phyloP scores from a whole-genome alignment of 257 asterid genomes.

The Agastache rugosa region DNA sequence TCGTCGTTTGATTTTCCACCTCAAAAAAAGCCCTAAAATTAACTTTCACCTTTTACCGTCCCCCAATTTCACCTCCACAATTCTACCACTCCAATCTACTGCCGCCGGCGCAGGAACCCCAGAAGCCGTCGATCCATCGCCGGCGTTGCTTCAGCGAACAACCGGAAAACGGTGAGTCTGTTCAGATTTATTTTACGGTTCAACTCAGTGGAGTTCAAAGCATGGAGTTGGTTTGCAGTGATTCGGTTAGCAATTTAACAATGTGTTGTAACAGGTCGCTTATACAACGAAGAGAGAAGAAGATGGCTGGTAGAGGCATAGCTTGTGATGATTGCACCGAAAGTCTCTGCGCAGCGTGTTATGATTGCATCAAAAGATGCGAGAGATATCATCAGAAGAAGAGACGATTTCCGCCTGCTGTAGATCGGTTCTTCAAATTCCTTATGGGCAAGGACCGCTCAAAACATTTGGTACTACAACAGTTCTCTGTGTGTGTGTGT shows the following conservation, averaged over 20 bases:
- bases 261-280: neutral
- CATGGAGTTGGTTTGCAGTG: neutral
- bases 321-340: no score
- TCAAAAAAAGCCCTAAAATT: neutral
- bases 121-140: neutral
- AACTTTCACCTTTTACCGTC: neutral
- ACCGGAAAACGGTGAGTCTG: neutral
- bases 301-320: neutral
- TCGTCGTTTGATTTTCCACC: neutral
- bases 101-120: neutral
- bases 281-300: neutral
- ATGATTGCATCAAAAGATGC: no score
- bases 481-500: neutral
- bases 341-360: no score
- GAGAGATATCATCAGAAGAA: no score
- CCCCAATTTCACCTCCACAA: neutral
- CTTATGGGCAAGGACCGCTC: conserved; percentile 29
- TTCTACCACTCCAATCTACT: neutral
- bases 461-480: conserved; percentile 37
- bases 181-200: neutral
- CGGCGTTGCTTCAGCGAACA: neutral
- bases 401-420: no score
- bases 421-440: conserved; percentile 33
- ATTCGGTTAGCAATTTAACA: neutral
- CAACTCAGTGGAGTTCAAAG: neutral